phyloP scores from a whole-genome alignment of 2,329 filamentous ascomycete genomes.

The Ophiostoma himal-ulmi region DNA sequence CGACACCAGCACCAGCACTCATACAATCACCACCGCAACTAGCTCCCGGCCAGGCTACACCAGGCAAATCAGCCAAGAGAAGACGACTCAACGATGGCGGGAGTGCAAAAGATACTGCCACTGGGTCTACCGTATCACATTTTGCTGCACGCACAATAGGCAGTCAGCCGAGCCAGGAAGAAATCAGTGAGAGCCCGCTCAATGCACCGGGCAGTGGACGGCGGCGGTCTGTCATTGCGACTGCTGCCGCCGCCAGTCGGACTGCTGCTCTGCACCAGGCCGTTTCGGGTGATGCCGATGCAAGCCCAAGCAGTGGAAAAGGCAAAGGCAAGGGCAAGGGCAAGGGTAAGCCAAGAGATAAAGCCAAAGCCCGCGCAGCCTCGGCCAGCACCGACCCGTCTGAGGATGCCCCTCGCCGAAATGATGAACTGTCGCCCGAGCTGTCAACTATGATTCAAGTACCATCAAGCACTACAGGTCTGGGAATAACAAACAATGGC shows the following conservation, averaged over 20 bases:
- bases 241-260: constrained; percentile 34
- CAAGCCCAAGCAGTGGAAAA: background rate
- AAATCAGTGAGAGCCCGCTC: constrained; percentile 49
- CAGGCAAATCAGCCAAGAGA: constrained; percentile 40
- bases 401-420: background rate
- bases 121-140: background rate
- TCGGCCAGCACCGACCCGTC: background rate
- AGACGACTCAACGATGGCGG: constrained; percentile 33
- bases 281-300: background rate
- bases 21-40: background rate
- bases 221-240: constrained; percentile 38
- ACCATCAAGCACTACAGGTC: background rate
- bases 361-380: background rate
- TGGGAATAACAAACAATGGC: constrained; percentile 7
- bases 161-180: constrained; percentile 32
- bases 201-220: constrained; percentile 53
- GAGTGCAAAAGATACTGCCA: background rate
- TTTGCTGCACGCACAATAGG: background rate
- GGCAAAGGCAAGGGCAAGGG: background rate
- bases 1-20: background rate
- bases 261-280: constrained; percentile 39
- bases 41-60: background rate
- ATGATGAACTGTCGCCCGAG: constrained; percentile 36
- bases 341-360: background rate
- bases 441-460: constrained; percentile 14